Evolutionary conservation across 2,329 filamentous ascomycete species (phyloP).

Genomic region (Fusarium miscanthi): DNA sequence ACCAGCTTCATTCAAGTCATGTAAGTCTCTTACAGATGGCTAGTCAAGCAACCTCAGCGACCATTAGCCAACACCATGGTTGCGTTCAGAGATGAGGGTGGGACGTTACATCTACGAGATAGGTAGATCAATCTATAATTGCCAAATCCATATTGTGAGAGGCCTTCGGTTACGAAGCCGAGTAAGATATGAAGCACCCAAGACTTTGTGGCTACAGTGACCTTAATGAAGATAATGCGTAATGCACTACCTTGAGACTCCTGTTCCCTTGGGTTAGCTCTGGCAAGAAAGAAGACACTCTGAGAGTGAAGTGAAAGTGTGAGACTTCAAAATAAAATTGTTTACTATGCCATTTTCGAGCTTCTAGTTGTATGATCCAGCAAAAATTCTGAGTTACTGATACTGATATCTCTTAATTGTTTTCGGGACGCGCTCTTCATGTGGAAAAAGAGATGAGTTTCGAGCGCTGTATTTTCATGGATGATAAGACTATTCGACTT

Average conservation of each 20-base stretch:
- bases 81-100: not conserved
- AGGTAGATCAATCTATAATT: not conserved
- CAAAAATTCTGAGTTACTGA: not conserved
- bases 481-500: not conserved
- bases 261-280: not conserved
- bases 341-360: not conserved
- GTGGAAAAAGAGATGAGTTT: not conserved
- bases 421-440: not conserved
- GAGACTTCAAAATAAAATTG: not conserved
- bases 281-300: not conserved
- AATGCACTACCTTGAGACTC: not conserved
- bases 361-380: not conserved
- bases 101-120: not conserved
- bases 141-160: not conserved
- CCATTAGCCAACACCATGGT: not conserved
- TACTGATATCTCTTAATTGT: not conserved
- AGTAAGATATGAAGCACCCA: not conserved
- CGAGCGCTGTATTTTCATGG: not conserved
- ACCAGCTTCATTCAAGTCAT: not conserved
- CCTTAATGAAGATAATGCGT: not conserved
- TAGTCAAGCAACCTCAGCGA: not conserved
- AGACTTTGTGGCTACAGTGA: not conserved
- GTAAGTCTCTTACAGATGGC: not conserved
- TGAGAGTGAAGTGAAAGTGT: not conserved
- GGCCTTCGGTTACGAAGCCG: not conserved